These are phyloP conservation scores for Phanerochaete sordida DNA, from an alignment of 768 basidiomycete species.

Conservation along the genomic window DNA sequence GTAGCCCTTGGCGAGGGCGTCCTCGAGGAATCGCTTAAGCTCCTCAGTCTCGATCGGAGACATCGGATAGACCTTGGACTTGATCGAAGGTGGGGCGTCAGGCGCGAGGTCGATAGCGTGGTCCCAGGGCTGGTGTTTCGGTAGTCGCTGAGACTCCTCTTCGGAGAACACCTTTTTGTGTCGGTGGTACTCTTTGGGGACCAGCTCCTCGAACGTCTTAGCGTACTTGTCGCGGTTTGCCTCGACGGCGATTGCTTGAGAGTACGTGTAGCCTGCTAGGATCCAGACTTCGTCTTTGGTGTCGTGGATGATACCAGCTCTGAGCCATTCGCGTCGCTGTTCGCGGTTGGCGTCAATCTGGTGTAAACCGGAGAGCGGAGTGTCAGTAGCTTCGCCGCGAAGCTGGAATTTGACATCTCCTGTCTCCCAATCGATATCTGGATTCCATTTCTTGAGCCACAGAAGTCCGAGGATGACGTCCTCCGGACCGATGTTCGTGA, in stretches of 20 bases:
- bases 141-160: slow-evolving; percentile 18
- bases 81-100: slow-evolving; percentile 1
- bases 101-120: slow-evolving; percentile 16
- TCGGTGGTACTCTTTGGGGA: slow-evolving; percentile 11
- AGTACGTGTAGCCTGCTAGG: not conserved
- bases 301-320: not conserved
- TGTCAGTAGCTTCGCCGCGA: not conserved
- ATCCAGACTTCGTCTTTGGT: not conserved
- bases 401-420: not conserved
- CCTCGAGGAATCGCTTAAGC: slow-evolving; percentile 21
- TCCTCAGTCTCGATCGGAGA: slow-evolving; percentile 17
- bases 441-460: slow-evolving; percentile 1
- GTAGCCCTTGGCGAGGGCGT: slow-evolving; percentile 15
- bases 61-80: slow-evolving; percentile 18
- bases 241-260: not conserved
- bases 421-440: slow-evolving; percentile 1
- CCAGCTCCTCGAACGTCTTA: slow-evolving; percentile 11
- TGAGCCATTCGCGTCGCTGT: not conserved
- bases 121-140: slow-evolving; percentile 13
- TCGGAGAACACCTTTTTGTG: slow-evolving; percentile 21
- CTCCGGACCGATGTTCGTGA: slow-evolving; percentile 1
- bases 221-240: not conserved
- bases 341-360: not conserved
- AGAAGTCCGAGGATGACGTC: slow-evolving; percentile 2
- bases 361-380: not conserved